Base-by-base conservation (phyloP, 805 yeast genomes). In the Wickerhamomyces strasburgensis region DNA sequence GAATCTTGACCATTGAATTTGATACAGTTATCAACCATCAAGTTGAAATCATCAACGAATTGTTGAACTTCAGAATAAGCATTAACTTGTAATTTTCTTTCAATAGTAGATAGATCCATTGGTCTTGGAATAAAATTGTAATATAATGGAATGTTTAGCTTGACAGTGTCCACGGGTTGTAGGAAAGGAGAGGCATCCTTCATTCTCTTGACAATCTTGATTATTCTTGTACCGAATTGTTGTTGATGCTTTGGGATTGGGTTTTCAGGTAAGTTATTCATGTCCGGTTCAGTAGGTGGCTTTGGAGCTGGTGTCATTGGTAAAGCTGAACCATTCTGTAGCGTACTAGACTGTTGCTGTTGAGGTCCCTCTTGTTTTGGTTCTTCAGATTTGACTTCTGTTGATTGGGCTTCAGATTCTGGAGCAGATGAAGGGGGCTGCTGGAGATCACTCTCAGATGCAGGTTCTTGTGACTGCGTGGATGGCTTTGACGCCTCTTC, bases 61-160 rank as follows among this genome's bases (percentile, higher is more conserved):
- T 79, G 78, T 45, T 73, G 73, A 9, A 88, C 80, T 5, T 73
- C 69, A 45, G 73, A 82, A 61, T 89, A 93, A 2, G 86, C 89
- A 53, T 78, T 76, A 6, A 60, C 75, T 28, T 57, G 68, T 27
- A 89, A 63, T 61, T 89, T 90, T 51, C 73, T 75, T 61, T 93
- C 98, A 47, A 93, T 84, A 2, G 97, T 87, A 4, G 89, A 74
- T 24, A 93, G 67, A 59, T 90, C 98, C 97, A 93, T 93, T 27
- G 98, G 98, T 52, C 81, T 70, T 46, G 75, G 71, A 52, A 93
- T 78, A 53, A 75, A 78, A 51, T 87, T 88, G 60, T 81, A 86
- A 60, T 93, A 93, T 46, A 84, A 78, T 3, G 98, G 98, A 38
- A 93, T 84, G 53, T 89, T 87, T 43, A 87, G 74, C 56, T 85